Percentiles rank a stretch among this genome's conserved stretches.
phyloP scores from a whole-genome alignment of 208 protist species.

The Crithidia thermophila region DNA sequence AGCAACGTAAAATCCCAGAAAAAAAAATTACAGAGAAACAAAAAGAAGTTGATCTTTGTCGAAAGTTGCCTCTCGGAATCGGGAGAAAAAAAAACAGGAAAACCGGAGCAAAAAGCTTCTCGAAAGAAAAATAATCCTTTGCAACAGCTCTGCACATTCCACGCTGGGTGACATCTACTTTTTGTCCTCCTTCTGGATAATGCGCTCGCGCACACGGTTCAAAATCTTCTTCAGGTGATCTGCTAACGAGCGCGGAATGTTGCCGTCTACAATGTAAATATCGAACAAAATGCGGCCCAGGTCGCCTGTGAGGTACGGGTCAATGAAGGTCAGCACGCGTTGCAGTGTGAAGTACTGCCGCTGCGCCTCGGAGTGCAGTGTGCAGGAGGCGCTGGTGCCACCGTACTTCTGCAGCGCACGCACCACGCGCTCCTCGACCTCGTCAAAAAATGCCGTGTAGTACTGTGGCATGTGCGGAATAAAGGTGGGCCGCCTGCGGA shows the following conservation, averaged over 20 bases:
- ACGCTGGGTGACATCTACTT: neutral
- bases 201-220: constrained; percentile 8
- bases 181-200: neutral
- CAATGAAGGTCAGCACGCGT: constrained; percentile 55
- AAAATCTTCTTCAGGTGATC: constrained; percentile 46
- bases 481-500: constrained; percentile 32
- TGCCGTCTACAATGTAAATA: constrained; percentile 43
- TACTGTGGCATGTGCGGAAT: constrained; percentile 40
- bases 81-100: constrained; percentile 11
- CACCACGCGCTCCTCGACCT: constrained; percentile 46
- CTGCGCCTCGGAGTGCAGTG: constrained; percentile 47
- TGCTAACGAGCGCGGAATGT: constrained; percentile 28
- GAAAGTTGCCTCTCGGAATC: too few species aligned
- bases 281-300: constrained; percentile 49
- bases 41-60: neutral
- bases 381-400: constrained; percentile 25
- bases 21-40: neutral
- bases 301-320: constrained; percentile 46
- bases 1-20: neutral
- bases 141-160: neutral
- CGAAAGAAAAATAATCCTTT: neutral
- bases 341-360: constrained; percentile 52
- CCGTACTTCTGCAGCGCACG: constrained; percentile 27
- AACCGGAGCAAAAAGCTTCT: neutral
- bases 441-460: constrained; percentile 44